Conservation (phyloP, 2,329 filamentous ascomycete genomes). For the Rachicladosporium sp. region DNA sequence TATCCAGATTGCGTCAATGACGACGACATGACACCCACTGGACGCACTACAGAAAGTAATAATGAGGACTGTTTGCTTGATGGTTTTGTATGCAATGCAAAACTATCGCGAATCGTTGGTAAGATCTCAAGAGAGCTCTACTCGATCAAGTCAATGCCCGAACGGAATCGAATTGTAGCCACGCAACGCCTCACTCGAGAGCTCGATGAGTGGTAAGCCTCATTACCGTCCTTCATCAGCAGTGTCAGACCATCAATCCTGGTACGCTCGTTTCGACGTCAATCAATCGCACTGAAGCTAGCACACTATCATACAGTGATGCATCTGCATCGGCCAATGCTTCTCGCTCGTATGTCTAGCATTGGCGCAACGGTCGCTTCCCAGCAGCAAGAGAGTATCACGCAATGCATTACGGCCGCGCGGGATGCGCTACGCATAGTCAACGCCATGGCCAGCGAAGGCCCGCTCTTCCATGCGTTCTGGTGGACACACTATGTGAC, state of each 20-base stretch:
- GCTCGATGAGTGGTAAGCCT: constrained; percentile 22
- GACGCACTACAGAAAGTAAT: constrained; percentile 11
- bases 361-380: background rate
- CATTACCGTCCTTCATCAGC: constrained; percentile 33
- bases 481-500: constrained; percentile 40
- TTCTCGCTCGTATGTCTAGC: constrained; percentile 8
- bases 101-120: constrained; percentile 22
- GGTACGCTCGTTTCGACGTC: constrained; percentile 31
- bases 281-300: constrained; percentile 21
- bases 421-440: constrained; percentile 16
- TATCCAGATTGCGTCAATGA: constrained; percentile 46
- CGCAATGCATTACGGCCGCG: constrained; percentile 5
- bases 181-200: constrained; percentile 28
- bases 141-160: constrained; percentile 21
- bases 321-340: constrained; percentile 23
- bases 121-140: constrained; percentile 23
- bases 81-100: constrained; percentile 38
- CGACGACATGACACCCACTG: constrained; percentile 39
- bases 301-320: constrained; percentile 25
- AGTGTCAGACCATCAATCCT: constrained; percentile 34
- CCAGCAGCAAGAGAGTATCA: constrained; percentile 2
- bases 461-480: constrained; percentile 30
- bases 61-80: constrained; percentile 28
- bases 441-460: constrained; percentile 27
- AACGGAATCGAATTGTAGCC: constrained; percentile 25